These are phyloP conservation scores for Aphanoascus verrucosus DNA, from an alignment of 2,329 filamentous ascomycete genomes.

Conservation along the genomic window DNA sequence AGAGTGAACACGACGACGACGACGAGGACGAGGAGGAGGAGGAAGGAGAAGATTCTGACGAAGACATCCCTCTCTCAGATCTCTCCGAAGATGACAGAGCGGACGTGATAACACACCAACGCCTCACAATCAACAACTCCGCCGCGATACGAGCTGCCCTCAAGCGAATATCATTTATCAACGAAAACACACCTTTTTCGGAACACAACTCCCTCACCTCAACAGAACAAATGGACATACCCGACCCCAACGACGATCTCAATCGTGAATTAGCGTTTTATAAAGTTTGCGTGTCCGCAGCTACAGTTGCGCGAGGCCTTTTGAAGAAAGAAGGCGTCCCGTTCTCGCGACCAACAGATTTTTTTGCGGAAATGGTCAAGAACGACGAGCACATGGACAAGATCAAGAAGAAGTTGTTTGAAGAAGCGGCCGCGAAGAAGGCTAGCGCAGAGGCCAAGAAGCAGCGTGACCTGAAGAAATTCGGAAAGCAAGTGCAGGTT, in stretches of 20 bases:
- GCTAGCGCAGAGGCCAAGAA: slow-evolving; percentile 82
- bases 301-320: slow-evolving; percentile 57
- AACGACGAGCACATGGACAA: slow-evolving; percentile 96
- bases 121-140: slow-evolving; percentile 95
- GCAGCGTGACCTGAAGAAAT: slow-evolving; percentile 94
- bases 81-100: slow-evolving; percentile 70
- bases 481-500: slow-evolving; percentile 95
- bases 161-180: slow-evolving; percentile 50
- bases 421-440: slow-evolving; percentile 86
- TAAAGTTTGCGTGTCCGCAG: slow-evolving; percentile 73
- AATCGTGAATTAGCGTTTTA: slow-evolving; percentile 89
- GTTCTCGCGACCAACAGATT: slow-evolving; percentile 84
- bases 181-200: slow-evolving; percentile 62
- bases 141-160: slow-evolving; percentile 70
- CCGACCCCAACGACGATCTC: slow-evolving; percentile 81
- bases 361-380: slow-evolving; percentile 99
- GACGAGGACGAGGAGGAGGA: slow-evolving; percentile 30
- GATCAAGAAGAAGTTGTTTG: slow-evolving; percentile 84
- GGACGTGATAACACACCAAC: slow-evolving; percentile 80
- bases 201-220: slow-evolving; percentile 70
- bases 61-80: slow-evolving; percentile 82
- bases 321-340: slow-evolving; percentile 72
- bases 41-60: slow-evolving; percentile 53
- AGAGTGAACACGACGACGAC: slow-evolving; percentile 22
- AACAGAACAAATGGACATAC: slow-evolving; percentile 57